Evolutionary conservation across 108 stramenopile species (phyloP).

Genomic region (Skeletonema marinoi): DNA sequence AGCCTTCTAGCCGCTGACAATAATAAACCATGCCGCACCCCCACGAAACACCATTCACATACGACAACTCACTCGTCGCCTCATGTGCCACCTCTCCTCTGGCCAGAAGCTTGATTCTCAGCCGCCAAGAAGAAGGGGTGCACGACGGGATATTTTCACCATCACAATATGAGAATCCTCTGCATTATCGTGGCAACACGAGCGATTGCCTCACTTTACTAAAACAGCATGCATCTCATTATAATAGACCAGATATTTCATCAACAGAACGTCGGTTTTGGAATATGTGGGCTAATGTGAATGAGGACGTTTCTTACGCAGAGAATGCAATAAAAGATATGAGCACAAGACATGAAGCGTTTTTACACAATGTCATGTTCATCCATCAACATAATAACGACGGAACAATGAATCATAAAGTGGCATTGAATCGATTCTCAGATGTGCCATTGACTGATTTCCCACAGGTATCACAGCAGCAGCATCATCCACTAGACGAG

Average conservation of each 20-base stretch:
- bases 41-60: conserved; percentile 28
- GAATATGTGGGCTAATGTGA: not conserved
- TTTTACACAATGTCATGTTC: conserved; percentile 24
- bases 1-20: too few species aligned
- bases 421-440: conserved; percentile 47
- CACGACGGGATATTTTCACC: not conserved
- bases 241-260: not conserved
- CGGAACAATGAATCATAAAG: conserved; percentile 5
- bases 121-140: not conserved
- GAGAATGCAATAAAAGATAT: not conserved
- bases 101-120: not conserved
- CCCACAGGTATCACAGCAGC: conserved; percentile 12
- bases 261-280: not conserved
- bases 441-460: conserved; percentile 26
- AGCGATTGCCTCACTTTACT: not conserved
- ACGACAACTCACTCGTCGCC: conserved; percentile 4
- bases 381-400: conserved; percentile 35
- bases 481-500: not conserved
- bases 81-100: conserved; percentile 21
- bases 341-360: conserved; percentile 24
- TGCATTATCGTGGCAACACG: not conserved
- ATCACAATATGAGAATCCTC: not conserved
- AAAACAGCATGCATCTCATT: not conserved
- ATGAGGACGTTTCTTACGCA: conserved; percentile 3
- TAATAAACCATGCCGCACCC: not conserved